A percentile compares a stretch with the other conserved stretches of the same genome.
phyloP scores from a whole-genome alignment of 2,329 filamentous ascomycete genomes.

The Metarhizium anisopliae region DNA sequence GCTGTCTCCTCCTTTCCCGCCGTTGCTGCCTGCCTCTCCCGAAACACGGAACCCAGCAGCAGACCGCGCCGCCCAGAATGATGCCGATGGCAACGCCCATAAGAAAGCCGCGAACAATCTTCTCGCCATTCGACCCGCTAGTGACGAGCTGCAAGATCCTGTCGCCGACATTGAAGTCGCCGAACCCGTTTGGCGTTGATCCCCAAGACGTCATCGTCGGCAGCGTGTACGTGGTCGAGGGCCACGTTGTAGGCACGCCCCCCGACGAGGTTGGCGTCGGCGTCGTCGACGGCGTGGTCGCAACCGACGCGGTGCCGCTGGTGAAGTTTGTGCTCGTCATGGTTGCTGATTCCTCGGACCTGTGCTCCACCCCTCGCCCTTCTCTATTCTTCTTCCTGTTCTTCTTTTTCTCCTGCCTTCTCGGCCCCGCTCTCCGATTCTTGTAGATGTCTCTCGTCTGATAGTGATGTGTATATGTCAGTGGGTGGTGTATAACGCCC shows the following conservation, averaged over 20 bases:
- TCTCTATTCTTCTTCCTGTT: not conserved
- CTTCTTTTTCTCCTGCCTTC: too few species aligned
- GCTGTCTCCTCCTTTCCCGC: not conserved
- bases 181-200: constrained; percentile 6
- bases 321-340: not conserved
- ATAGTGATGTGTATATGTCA: too few species aligned
- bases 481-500: too few species aligned
- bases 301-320: constrained; percentile 12
- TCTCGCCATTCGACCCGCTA: constrained; percentile 21
- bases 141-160: constrained; percentile 19
- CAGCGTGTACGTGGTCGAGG: constrained; percentile 2
- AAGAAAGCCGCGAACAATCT: constrained; percentile 23
- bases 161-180: constrained; percentile 16
- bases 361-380: not conserved
- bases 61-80: constrained; percentile 21
- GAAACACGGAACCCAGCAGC: constrained; percentile 26
- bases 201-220: constrained; percentile 7
- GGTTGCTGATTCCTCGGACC: not conserved
- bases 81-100: constrained; percentile 23
- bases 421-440: too few species aligned
- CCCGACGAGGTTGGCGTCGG: not conserved
- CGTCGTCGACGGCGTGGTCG: not conserved
- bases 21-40: constrained; percentile 9
- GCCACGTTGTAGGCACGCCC: constrained; percentile 1
- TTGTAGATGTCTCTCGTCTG: too few species aligned